Evolutionary conservation across 805 yeast species (phyloP), one percentile per base, ranked within the genome.

Genomic region (Phaffomyces antillensis): DNA sequence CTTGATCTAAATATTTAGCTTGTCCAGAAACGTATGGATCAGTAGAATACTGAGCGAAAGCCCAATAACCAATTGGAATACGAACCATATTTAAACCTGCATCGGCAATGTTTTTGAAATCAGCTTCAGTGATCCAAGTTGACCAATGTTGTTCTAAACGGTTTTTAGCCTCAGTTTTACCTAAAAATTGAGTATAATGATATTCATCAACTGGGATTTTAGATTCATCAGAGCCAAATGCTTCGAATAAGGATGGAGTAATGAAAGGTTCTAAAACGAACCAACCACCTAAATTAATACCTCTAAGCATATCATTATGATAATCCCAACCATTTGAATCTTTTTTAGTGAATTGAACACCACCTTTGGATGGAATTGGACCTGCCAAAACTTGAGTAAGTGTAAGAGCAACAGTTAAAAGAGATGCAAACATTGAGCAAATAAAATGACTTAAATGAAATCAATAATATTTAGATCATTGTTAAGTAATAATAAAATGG

Each of bases 21-120:
- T 86, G 96, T 31, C 97, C 97, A 58, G 75, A 79, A 31, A 88
- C 93, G 57, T 87, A 90, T 3, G 97, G 96, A 61, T 90, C 97
- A 43, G 69, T 70, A 18, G 70, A 75, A 38, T 77, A 67, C 8
- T 64, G 58, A 40, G 72, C 59, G 62, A 86, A 87, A 10, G 96
- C 96, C 98, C 98, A 91, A 68, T 90, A 90, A 11, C 96, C 96
- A 44, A 90, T 77, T 38, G 98, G 97, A 48, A 90, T 83, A 58
- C 97, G 79, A 18, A 88, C 96, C 52, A 83, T 71, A 65, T 90
- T 91, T 51, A 90, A 71, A 2, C 96, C 96, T 44, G 70, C 70
- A 12, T 54, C 57, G 6, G 72, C 71, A 43, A 90, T 86, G 43
- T 69, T 59, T 41, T 64, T 52, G 55, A 91, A 81, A 62, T 90